Percentiles rank a stretch among this genome's conserved stretches.
Conservation (phyloP, 2,329 filamentous ascomycete genomes). For the Hypoxylon sp. region DNA sequence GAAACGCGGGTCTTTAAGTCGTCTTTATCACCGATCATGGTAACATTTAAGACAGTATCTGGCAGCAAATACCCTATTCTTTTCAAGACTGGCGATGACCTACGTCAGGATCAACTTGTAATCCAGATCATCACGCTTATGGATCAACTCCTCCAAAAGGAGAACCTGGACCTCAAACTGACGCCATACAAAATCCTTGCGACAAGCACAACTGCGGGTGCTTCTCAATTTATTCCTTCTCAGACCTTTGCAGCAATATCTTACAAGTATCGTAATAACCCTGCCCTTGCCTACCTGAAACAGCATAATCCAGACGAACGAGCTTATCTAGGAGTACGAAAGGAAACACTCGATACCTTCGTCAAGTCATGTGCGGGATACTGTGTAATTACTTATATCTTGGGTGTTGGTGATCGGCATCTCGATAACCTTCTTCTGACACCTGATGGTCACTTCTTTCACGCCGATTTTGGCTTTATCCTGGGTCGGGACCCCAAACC, state of each 20-base stretch:
- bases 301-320: slow-evolving; percentile 89
- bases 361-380: slow-evolving; percentile 97
- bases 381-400: slow-evolving; percentile 97
- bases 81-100: slow-evolving; percentile 97
- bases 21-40: slow-evolving; percentile 89
- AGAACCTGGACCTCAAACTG: slow-evolving; percentile 94
- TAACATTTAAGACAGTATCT: slow-evolving; percentile 86
- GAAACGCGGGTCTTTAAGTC: slow-evolving; percentile 96
- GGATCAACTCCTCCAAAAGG: slow-evolving; percentile 95
- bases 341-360: slow-evolving; percentile 94
- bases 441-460: slow-evolving; percentile 95
- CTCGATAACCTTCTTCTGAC: slow-evolving; percentile 94
- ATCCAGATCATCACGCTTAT: slow-evolving; percentile 98
- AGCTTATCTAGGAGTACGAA: slow-evolving; percentile 87
- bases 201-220: slow-evolving; percentile 89
- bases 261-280: slow-evolving; percentile 81
- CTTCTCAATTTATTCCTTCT: slow-evolving; percentile 93
- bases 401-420: slow-evolving; percentile 96
- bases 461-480: slow-evolving; percentile 98
- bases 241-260: slow-evolving; percentile 87
- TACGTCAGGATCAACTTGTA: slow-evolving; percentile 96
- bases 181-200: slow-evolving; percentile 97
- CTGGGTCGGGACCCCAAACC: slow-evolving; percentile 97
- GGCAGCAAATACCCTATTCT: slow-evolving; percentile 90
- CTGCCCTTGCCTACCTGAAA: slow-evolving; percentile 85